A percentile compares a stretch with the other conserved stretches of the same genome.
Evolutionary conservation across 345 rosid species (phyloP).

Genomic region (Salix koriyanagi): DNA sequence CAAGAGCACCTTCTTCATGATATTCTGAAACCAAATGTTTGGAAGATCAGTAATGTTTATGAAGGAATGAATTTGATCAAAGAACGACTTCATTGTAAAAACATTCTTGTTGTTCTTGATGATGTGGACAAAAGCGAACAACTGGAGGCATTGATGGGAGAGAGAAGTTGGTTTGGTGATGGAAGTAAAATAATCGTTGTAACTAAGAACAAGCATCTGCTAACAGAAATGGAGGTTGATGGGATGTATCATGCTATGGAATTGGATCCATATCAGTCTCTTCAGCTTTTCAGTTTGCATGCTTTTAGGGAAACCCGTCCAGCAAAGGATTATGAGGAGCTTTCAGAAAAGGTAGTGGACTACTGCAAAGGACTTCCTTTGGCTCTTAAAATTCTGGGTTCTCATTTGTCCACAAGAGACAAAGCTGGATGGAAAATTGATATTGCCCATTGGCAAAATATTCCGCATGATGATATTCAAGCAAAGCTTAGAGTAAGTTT

Average conservation of each 20-base stretch:
- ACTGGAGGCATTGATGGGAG: not conserved
- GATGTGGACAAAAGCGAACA: not conserved
- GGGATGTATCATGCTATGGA: not conserved
- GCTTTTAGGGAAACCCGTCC: not conserved
- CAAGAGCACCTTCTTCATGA: not conserved
- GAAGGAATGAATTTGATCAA: constrained; percentile 1
- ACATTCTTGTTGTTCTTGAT: constrained; percentile 6
- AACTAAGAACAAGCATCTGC: not conserved
- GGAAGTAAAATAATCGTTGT: not conserved
- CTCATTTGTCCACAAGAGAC: no score
- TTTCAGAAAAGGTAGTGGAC: not conserved
- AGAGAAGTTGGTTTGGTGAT: not conserved
- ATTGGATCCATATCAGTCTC: not conserved
- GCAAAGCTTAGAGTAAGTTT: no score
- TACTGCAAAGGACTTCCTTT: no score
- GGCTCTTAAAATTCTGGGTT: no score
- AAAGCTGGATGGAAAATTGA: no score
- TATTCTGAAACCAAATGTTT: not conserved
- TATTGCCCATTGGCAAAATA: no score
- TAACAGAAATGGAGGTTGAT: not conserved
- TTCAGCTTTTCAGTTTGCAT: not conserved
- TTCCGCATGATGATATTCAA: no score
- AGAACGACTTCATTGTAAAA: not conserved
- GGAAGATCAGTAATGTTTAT: not conserved
- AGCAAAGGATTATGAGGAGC: not conserved